Percentiles rank a stretch among this genome's conserved stretches.
phyloP scores from a whole-genome alignment of 257 asterid species.

The Gentiana macrophylla region DNA sequence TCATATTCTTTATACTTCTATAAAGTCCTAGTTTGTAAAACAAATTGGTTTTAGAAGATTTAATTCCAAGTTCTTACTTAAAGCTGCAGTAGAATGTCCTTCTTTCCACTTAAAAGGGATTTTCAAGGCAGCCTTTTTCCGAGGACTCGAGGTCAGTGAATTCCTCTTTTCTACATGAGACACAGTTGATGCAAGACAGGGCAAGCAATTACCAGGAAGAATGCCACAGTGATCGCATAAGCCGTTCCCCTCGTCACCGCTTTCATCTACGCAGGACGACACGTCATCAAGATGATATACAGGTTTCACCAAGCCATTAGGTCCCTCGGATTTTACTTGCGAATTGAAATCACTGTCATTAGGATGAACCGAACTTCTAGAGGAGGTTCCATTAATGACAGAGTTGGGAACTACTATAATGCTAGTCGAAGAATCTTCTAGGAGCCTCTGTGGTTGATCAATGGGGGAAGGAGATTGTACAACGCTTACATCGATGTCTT shows the following conservation, averaged over 20 bases:
- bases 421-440: constrained; percentile 19
- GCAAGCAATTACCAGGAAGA: constrained; percentile 66
- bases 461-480: constrained; percentile 14
- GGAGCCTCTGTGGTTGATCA: constrained; percentile 23
- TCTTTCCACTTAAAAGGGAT: constrained; percentile 82
- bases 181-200: constrained; percentile 77
- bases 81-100: constrained; percentile 43
- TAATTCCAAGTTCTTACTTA: constrained; percentile 40
- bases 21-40: too few relatives aligned
- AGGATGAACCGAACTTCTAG: constrained; percentile 25
- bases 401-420: constrained; percentile 34
- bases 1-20: too few relatives aligned
- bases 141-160: constrained; percentile 44
- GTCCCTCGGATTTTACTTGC: constrained; percentile 32
- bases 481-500: constrained; percentile 24
- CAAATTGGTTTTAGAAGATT: too few relatives aligned
- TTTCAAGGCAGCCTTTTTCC: constrained; percentile 68
- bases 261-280: constrained; percentile 35
- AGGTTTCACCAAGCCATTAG: constrained; percentile 27
- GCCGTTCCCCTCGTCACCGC: constrained; percentile 35
- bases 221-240: constrained; percentile 73
- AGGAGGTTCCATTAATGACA: constrained; percentile 21
- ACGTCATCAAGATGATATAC: constrained; percentile 47
- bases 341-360: constrained; percentile 12
- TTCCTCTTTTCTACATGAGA: constrained; percentile 56